Evolutionary conservation across 2,329 filamentous ascomycete species (phyloP).

Genomic region (Microdochium paspali): DNA sequence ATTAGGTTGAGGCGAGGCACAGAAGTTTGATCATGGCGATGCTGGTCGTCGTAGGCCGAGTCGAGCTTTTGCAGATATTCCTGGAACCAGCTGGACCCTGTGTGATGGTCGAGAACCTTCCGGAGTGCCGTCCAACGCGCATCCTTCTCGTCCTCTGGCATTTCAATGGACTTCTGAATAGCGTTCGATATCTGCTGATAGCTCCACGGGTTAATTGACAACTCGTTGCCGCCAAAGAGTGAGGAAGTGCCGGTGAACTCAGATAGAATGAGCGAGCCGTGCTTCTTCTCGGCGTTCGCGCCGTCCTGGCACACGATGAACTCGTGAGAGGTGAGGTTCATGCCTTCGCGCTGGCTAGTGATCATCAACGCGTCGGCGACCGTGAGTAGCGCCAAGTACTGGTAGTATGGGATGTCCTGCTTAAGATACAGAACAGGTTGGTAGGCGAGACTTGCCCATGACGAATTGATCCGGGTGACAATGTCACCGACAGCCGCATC

Average conservation of each 20-base stretch:
- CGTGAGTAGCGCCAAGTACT: conserved; percentile 85
- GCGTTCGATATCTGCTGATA: conserved; percentile 81
- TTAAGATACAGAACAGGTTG: conserved; percentile 90
- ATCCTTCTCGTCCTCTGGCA: conserved; percentile 65
- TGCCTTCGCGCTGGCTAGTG: conserved; percentile 88
- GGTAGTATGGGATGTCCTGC: conserved; percentile 86
- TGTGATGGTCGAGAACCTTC: conserved; percentile 67
- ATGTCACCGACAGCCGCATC: conserved; percentile 88
- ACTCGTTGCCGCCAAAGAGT: conserved; percentile 69
- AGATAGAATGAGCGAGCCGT: conserved; percentile 82
- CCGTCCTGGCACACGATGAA: conserved; percentile 92
- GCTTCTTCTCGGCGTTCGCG: conserved; percentile 60
- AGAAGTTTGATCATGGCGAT: conserved; percentile 72
- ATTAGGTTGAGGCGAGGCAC: conserved; percentile 75
- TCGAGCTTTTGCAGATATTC: conserved; percentile 63
- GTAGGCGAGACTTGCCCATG: conserved; percentile 82
- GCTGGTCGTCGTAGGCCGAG: conserved; percentile 73
- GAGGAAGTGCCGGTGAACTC: conserved; percentile 92
- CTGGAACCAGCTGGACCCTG: conserved; percentile 79
- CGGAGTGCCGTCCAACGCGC: conserved; percentile 67
- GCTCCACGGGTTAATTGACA: conserved; percentile 92
- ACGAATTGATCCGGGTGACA: conserved; percentile 86
- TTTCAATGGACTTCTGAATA: conserved; percentile 75
- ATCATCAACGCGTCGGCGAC: conserved; percentile 91
- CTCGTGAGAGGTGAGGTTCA: conserved; percentile 94